phyloP scores from a whole-genome alignment of 225 moss, liverwort and hornwort species.

The Pseudisothecium myosuroides region DNA sequence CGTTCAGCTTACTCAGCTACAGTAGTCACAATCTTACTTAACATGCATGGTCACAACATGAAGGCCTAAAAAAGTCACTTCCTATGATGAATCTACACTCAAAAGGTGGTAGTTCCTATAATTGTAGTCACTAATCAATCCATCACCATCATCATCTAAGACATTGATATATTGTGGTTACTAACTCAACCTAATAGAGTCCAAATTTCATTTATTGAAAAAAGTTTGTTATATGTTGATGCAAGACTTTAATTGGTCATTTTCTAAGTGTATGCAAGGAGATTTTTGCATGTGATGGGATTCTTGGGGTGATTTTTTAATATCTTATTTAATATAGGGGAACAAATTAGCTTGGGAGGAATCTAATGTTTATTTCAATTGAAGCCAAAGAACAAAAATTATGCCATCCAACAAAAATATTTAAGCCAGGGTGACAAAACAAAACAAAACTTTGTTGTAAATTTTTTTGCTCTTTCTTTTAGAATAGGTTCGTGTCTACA shows the following conservation, averaged over 20 bases:
- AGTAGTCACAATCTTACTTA: not conserved
- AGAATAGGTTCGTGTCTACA: no score
- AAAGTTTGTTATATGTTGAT: fast-evolving
- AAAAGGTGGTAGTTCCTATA: not conserved
- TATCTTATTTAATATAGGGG: not conserved
- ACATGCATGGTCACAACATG: not conserved
- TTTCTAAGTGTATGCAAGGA: fast-evolving
- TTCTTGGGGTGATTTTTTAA: not conserved
- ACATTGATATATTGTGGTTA: not conserved
- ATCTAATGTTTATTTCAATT: not conserved
- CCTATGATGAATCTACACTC: not conserved
- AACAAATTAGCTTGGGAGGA: not conserved
- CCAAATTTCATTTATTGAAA: not conserved
- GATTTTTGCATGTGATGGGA: fast-evolving
- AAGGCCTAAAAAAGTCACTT: not conserved
- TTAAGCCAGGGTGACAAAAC: not conserved
- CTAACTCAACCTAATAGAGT: not conserved
- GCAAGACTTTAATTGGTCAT: not conserved
- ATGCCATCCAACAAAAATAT: not conserved
- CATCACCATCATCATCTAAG: not conserved
- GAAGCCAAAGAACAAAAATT: fast-evolving
- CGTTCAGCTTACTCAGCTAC: no score
- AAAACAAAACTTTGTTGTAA: not conserved
- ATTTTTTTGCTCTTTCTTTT: not conserved
- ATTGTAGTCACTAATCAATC: not conserved